Conservation (phyloP, 352 stramenopile genomes). For the Globisporangium cystogenes region DNA sequence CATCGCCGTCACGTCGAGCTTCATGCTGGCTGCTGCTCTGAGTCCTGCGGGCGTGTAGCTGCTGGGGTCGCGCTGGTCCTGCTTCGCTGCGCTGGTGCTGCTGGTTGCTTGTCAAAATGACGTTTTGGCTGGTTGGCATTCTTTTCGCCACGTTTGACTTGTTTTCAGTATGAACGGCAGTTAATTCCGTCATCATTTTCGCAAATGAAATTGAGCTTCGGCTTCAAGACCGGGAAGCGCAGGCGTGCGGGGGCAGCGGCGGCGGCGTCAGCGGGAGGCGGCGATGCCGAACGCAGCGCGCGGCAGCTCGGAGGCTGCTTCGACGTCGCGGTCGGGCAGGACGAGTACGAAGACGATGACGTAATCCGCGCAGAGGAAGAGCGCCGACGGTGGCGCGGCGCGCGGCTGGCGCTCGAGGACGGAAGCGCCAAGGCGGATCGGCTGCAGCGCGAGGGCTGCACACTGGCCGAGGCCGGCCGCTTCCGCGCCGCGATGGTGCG, state of each 20-base stretch:
- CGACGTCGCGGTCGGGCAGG: constrained; percentile 2
- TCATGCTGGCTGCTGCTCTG: constrained; percentile 44
- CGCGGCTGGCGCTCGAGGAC: constrained; percentile 47
- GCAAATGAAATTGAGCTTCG: constrained; percentile 24
- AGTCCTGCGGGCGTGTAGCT: neutral
- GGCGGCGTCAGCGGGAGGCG: neutral
- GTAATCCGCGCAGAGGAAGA: constrained; percentile 1
- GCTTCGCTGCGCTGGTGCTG: neutral
- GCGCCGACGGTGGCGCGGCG: neutral
- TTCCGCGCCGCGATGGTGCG: constrained; percentile 61
- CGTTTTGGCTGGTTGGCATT: neutral
- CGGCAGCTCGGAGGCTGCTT: constrained; percentile 10
- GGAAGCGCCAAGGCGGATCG: constrained; percentile 39
- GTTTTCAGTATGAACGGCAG: neutral
- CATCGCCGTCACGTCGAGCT: constrained; percentile 93
- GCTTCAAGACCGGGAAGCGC: constrained; percentile 21
- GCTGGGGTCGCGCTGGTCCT: too few relatives aligned
- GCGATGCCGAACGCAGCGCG: neutral
- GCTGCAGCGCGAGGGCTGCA: constrained; percentile 74
- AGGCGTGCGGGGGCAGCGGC: constrained; percentile 1
- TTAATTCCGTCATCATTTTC: neutral
- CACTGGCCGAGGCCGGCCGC: constrained; percentile 52
- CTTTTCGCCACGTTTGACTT: neutral
- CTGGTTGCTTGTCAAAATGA: constrained; percentile 11
- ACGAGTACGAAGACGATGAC: constrained; percentile 2